phyloP scores from a whole-genome alignment of 768 basidiomycete genomes.

The Suillus bovinus region DNA sequence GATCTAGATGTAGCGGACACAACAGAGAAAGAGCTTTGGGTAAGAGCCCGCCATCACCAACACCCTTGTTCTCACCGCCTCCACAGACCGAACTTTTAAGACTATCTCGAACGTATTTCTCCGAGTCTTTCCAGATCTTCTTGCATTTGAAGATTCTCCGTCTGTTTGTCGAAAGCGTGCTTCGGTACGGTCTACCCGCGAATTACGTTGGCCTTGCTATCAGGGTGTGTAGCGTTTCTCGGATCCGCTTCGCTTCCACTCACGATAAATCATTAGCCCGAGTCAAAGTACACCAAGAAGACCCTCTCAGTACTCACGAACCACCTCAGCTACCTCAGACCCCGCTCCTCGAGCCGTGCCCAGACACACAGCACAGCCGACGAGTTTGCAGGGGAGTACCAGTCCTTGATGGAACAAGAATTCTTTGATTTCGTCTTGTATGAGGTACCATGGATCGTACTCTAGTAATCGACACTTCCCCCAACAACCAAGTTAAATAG shows the following conservation, averaged over 20 bases:
- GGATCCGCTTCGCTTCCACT: background rate
- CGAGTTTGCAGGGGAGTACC: constrained; percentile 89
- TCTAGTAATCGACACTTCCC: constrained; percentile 37
- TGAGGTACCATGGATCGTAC: constrained; percentile 89
- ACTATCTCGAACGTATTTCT: constrained; percentile 92
- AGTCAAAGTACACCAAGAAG: constrained; percentile 81
- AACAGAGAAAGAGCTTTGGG: constrained; percentile 98
- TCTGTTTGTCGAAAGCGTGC: constrained; percentile 91
- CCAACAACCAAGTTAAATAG: constrained; percentile 32
- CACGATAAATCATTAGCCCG: constrained; percentile 57
- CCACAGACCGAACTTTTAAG: constrained; percentile 86
- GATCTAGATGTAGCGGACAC: constrained; percentile 78
- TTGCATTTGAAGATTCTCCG: constrained; percentile 92
- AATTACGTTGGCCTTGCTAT: constrained; percentile 82
- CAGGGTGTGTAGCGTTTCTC: constrained; percentile 51
- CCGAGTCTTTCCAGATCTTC: constrained; percentile 91
- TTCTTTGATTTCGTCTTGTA: constrained; percentile 94
- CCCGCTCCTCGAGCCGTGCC: constrained; percentile 60
- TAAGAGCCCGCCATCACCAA: constrained; percentile 35
- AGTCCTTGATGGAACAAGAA: constrained; percentile 91
- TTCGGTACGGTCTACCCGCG: constrained; percentile 93
- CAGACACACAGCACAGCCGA: constrained; percentile 48
- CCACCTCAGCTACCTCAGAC: constrained; percentile 80
- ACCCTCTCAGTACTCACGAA: constrained; percentile 68
- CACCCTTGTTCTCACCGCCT: background rate